Conservation (phyloP, 2,329 filamentous ascomycete genomes). For the Aaosphaeria pasadenensis region DNA sequence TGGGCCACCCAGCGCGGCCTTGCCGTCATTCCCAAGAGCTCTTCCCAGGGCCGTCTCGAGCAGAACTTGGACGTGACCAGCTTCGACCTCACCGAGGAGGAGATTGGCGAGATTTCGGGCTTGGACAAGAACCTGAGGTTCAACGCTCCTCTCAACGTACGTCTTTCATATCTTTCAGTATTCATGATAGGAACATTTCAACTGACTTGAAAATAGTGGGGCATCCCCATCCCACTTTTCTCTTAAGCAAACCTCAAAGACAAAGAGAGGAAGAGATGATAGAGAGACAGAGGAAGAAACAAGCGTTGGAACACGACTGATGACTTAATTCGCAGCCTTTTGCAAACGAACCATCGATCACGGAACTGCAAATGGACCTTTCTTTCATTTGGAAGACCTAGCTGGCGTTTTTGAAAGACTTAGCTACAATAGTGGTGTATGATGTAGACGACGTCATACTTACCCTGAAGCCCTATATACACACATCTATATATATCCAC, state of each 20-base stretch:
- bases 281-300: background rate
- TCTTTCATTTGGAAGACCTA: too few species aligned
- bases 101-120: conserved; percentile 28
- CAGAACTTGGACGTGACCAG: conserved; percentile 31
- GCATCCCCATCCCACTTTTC: conserved; percentile 2
- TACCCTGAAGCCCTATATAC: too few species aligned
- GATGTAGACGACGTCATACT: too few species aligned
- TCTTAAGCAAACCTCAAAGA: background rate
- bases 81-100: conserved; percentile 27
- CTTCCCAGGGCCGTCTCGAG: conserved; percentile 23
- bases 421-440: too few species aligned
- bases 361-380: background rate
- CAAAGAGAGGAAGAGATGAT: background rate
- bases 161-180: conserved; percentile 6
- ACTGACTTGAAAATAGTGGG: conserved; percentile 1
- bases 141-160: conserved; percentile 33
- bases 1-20: conserved; percentile 74
- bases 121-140: conserved; percentile 32
- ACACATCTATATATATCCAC: too few species aligned
- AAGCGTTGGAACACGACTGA: background rate
- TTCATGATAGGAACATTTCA: background rate
- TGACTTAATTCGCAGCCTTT: background rate
- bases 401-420: too few species aligned
- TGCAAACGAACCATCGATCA: background rate
- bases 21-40: conserved; percentile 38